Evolutionary conservation across 192 early-diverging fungal genomes (phyloP).

Genomic region (Chytriomyces sp.): DNA sequence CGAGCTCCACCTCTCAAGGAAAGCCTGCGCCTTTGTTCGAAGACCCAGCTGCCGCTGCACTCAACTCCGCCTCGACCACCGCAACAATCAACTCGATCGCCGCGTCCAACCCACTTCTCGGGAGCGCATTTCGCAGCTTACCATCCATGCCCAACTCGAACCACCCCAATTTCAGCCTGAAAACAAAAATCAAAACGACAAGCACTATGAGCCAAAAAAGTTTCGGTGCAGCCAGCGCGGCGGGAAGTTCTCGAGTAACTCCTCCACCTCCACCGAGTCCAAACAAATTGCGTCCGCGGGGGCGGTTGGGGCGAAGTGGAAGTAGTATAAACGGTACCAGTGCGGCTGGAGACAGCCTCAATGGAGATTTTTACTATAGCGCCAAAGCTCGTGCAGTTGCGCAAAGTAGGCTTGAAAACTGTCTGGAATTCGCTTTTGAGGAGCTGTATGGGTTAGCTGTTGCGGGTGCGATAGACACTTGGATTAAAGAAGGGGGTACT

Average conservation of each 20-base stretch:
- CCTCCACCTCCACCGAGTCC: constrained; percentile 15
- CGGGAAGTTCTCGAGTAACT: not conserved
- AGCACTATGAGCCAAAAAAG: not conserved
- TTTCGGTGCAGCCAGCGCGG: not conserved
- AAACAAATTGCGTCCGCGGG: constrained; percentile 12
- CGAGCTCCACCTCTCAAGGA: not conserved
- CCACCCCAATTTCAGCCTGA: constrained; percentile 22
- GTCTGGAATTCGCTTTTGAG: constrained; percentile 10
- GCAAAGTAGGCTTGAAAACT: constrained; percentile 12
- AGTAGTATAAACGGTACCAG: not conserved
- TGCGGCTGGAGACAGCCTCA: not conserved
- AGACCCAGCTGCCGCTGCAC: not conserved
- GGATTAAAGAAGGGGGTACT: constrained; percentile 14
- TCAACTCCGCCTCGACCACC: not conserved
- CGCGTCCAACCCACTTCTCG: constrained; percentile 14
- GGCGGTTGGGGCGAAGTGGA: constrained; percentile 2
- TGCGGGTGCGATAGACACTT: constrained; percentile 4
- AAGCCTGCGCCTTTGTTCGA: not conserved
- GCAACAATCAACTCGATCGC: not conserved
- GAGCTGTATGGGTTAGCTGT: constrained; percentile 8
- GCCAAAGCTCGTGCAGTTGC: constrained; percentile 7
- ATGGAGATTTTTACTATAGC: constrained; percentile 24
- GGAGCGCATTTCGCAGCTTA: constrained; percentile 16
- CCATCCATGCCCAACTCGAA: not conserved
- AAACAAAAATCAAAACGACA: constrained; percentile 36